A percentile compares a stretch with the other conserved stretches of the same genome.
Conservation (phyloP, 345 rosid species). For the Salix purpurea region DNA sequence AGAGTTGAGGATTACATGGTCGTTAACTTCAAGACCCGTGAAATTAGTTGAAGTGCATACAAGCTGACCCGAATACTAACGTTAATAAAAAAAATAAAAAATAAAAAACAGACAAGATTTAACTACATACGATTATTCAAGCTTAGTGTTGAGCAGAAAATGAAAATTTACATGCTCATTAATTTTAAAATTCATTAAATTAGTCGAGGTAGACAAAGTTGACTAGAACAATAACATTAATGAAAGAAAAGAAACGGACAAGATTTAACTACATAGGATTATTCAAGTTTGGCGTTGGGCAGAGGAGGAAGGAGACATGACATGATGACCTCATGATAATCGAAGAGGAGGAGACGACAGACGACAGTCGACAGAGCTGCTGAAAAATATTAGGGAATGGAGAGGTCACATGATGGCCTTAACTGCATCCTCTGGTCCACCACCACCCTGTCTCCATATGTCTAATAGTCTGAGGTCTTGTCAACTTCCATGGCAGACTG, state of each 20-base stretch:
- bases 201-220: too few relatives aligned
- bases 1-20: neutral
- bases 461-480: slow-evolving; percentile 17
- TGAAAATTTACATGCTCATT: too few relatives aligned
- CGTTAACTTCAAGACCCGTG: too few relatives aligned
- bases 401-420: slow-evolving; percentile 18
- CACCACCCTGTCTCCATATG: slow-evolving; percentile 17
- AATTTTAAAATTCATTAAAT: too few relatives aligned
- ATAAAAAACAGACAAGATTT: too few relatives aligned
- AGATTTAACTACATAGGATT: neutral
- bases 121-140: too few relatives aligned
- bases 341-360: neutral
- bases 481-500: slow-evolving; percentile 18
- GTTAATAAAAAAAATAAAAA: too few relatives aligned
- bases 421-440: slow-evolving; percentile 16
- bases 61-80: too few relatives aligned
- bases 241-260: neutral
- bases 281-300: neutral
- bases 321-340: slow-evolving; percentile 19
- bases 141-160: too few relatives aligned
- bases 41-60: too few relatives aligned
- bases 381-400: neutral
- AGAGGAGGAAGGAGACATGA: slow-evolving; percentile 6
- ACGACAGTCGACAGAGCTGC: neutral
- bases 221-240: too few relatives aligned